Conservation (phyloP, 441 rosid species). For the Populus tomentosa region DNA sequence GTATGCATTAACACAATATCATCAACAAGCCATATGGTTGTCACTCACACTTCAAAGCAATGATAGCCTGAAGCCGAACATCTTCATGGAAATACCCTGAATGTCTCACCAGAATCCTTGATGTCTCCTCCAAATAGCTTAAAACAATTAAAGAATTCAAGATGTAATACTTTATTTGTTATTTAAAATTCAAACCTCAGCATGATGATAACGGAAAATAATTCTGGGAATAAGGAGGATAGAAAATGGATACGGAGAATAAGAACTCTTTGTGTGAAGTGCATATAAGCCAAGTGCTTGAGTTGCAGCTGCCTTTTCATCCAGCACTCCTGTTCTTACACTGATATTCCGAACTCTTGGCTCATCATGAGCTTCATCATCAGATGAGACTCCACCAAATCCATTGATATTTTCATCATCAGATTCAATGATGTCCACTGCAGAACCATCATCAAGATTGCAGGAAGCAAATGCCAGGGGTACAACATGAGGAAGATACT, state of each 20-base stretch:
- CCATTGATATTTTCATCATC: slow-evolving; percentile 83
- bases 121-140: slow-evolving; percentile 91
- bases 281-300: slow-evolving; percentile 99
- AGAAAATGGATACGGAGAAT: slow-evolving; percentile 74
- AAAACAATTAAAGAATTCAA: slow-evolving; percentile 44
- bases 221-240: not conserved
- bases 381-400: slow-evolving; percentile 95
- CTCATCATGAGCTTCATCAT: slow-evolving; percentile 98
- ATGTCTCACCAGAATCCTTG: slow-evolving; percentile 78
- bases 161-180: not conserved
- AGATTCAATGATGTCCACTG: slow-evolving; percentile 86
- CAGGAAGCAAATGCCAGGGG: slow-evolving; percentile 90
- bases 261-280: slow-evolving; percentile 73
- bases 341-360: slow-evolving; percentile 95
- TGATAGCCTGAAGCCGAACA: slow-evolving; percentile 94
- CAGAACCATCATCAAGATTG: slow-evolving; percentile 99
- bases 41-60: slow-evolving; percentile 76
- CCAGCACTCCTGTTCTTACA: slow-evolving; percentile 93
- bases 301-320: slow-evolving; percentile 99
- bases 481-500: slow-evolving; percentile 92
- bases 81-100: slow-evolving; percentile 97
- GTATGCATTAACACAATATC: not conserved
- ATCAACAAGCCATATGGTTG: slow-evolving; percentile 5
- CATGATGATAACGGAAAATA: not conserved
- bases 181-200: not conserved